phyloP scores from a whole-genome alignment of 495 filamentous ascomycete genomes.

The Platismatia glauca region DNA sequence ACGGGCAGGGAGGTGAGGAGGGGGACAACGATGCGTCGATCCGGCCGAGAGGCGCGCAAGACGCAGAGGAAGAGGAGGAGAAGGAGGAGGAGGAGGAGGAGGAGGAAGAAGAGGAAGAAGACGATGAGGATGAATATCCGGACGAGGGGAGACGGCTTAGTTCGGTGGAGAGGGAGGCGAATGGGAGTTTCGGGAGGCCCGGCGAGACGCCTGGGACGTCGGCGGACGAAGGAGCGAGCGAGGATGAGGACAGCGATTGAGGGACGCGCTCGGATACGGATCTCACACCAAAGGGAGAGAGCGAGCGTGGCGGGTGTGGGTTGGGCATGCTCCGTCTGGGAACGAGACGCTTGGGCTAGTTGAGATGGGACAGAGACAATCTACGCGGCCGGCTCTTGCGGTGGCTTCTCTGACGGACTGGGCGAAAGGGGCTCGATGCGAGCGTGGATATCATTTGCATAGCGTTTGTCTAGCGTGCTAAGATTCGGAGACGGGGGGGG shows the following conservation, averaged over 20 bases:
- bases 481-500: background rate
- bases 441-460: background rate
- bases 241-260: slow-evolving; percentile 19
- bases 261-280: background rate
- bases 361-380: background rate
- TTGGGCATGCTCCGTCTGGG: background rate
- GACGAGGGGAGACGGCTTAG: slow-evolving; percentile 42
- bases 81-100: slow-evolving; percentile 31
- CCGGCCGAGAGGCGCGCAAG: background rate
- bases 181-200: slow-evolving; percentile 9
- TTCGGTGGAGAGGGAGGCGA: slow-evolving; percentile 14
- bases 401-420: background rate
- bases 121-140: slow-evolving; percentile 40
- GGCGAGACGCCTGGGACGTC: slow-evolving; percentile 39
- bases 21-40: background rate
- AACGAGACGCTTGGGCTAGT: background rate
- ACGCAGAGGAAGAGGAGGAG: slow-evolving; percentile 23
- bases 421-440: background rate
- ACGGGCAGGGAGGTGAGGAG: background rate
- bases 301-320: background rate
- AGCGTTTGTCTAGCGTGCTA: background rate
- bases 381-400: background rate
- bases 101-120: slow-evolving; percentile 34
- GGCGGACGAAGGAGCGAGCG: slow-evolving; percentile 13
- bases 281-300: background rate